phyloP scores from a whole-genome alignment of 768 basidiomycete genomes.

The Sporobolomyces pararoseus region DNA sequence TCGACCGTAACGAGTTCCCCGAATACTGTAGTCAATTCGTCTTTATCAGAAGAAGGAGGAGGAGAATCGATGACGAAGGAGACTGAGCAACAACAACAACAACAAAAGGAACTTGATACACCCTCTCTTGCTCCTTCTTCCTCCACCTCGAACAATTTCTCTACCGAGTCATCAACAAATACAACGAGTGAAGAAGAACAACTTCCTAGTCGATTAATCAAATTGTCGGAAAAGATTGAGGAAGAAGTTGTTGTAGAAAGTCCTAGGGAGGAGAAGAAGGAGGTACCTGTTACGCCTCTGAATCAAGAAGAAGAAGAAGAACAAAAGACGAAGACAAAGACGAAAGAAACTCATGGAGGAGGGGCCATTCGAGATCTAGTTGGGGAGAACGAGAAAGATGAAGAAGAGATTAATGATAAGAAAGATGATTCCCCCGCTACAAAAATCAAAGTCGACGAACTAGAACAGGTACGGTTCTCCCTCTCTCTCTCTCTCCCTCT shows the following conservation, averaged over 20 bases:
- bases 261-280: background rate
- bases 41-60: too few relatives aligned
- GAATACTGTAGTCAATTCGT: too few relatives aligned
- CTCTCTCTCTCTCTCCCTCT: conserved; percentile 60
- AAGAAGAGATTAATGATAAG: conserved; percentile 58
- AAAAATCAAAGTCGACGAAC: conserved; percentile 16
- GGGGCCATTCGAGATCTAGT: conserved; percentile 86
- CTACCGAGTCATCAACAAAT: background rate
- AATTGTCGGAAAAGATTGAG: conserved; percentile 1
- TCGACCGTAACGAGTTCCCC: too few relatives aligned
- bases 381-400: conserved; percentile 51
- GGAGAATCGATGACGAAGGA: too few relatives aligned
- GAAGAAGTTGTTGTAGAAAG: background rate
- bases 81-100: too few relatives aligned
- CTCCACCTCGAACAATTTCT: background rate
- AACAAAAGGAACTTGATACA: too few relatives aligned
- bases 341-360: conserved; percentile 58
- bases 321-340: background rate
- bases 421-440: conserved; percentile 48
- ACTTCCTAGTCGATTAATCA: too few relatives aligned
- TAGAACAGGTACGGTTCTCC: too few relatives aligned
- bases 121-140: background rate
- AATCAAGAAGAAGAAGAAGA: background rate
- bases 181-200: background rate
- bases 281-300: background rate